Percentiles rank a stretch among this genome's conserved stretches.
Evolutionary conservation across 2,329 filamentous ascomycete genomes (phyloP).

Genomic region (Penicillium psychrosexuale): DNA sequence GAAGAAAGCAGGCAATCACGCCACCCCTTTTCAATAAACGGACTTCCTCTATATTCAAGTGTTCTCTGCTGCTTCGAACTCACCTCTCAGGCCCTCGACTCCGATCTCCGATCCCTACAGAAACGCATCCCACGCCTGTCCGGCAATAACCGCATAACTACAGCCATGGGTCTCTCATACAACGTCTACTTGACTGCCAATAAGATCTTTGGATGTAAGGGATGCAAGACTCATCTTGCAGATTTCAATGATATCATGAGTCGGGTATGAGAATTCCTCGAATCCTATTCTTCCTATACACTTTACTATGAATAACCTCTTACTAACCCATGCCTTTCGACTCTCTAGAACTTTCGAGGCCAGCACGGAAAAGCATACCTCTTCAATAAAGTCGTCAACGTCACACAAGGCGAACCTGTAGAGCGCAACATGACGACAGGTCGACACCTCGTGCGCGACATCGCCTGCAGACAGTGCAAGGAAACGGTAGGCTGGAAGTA

Average conservation of each 20-base stretch:
- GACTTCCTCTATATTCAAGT: background rate
- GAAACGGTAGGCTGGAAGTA: conserved; percentile 98
- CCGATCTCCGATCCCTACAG: background rate
- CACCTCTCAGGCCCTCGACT: conserved; percentile 20
- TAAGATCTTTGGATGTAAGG: conserved; percentile 90
- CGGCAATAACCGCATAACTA: conserved; percentile 10
- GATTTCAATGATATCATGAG: conserved; percentile 97
- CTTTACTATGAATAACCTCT: background rate
- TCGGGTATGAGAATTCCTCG: conserved; percentile 55
- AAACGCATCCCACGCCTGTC: background rate
- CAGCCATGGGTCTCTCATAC: conserved; percentile 78
- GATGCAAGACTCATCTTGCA: conserved; percentile 91
- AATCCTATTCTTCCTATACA: background rate
- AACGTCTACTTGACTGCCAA: conserved; percentile 84
- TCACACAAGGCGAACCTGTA: conserved; percentile 73
- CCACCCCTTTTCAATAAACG: conserved; percentile 5
- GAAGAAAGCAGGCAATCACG: conserved; percentile 5
- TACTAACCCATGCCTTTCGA: conserved; percentile 11
- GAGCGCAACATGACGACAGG: conserved; percentile 99
- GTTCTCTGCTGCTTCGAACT: conserved; percentile 12
- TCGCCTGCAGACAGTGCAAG: conserved; percentile 84
- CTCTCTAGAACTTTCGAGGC: conserved; percentile 83
- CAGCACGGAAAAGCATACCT: conserved; percentile 98
- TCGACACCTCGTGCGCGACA: conserved; percentile 89
- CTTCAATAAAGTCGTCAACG: conserved; percentile 91